These are phyloP conservation scores for Cyclocybe aegerita DNA, from an alignment of 768 basidiomycete genomes.

Conservation along the genomic window DNA sequence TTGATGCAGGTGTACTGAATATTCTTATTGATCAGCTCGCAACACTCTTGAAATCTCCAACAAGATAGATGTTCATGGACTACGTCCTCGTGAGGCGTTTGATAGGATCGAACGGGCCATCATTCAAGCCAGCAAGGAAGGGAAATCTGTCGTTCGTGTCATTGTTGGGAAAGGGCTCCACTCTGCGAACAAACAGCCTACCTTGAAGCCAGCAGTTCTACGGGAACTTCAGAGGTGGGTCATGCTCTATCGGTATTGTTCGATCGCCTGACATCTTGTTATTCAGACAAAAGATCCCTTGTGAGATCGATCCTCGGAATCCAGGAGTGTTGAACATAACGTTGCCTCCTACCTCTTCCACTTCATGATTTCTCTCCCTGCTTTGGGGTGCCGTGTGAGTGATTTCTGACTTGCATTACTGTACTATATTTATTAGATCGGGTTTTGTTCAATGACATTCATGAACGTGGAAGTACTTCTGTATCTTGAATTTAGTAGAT, in stretches of 20 bases:
- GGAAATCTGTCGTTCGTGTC: slow-evolving; percentile 33
- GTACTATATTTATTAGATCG: too few relatives aligned
- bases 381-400: too few relatives aligned
- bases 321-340: slow-evolving; percentile 67
- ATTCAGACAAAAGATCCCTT: slow-evolving; percentile 62
- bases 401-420: too few relatives aligned
- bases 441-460: too few relatives aligned
- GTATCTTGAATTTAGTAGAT: too few relatives aligned
- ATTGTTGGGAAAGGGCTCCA: slow-evolving; percentile 83
- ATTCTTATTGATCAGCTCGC: slow-evolving; percentile 27
- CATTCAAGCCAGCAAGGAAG: slow-evolving; percentile 33
- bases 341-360: slow-evolving; percentile 17
- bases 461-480: too few relatives aligned
- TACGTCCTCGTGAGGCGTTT: slow-evolving; percentile 47
- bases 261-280: slow-evolving; percentile 2
- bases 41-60: slow-evolving; percentile 32
- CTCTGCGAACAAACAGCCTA: slow-evolving; percentile 65
- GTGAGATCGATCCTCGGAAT: slow-evolving; percentile 73
- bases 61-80: slow-evolving; percentile 50
- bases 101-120: slow-evolving; percentile 42
- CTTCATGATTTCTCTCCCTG: neutral
- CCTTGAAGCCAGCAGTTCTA: slow-evolving; percentile 81
- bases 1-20: slow-evolving; percentile 8
- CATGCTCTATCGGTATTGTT: neutral
- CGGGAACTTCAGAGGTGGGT: slow-evolving; percentile 68